A percentile compares a stretch with the other conserved stretches of the same genome.
phyloP scores from a whole-genome alignment of 2,329 filamentous ascomycete species.

The Coniochaeta ligniaria region DNA sequence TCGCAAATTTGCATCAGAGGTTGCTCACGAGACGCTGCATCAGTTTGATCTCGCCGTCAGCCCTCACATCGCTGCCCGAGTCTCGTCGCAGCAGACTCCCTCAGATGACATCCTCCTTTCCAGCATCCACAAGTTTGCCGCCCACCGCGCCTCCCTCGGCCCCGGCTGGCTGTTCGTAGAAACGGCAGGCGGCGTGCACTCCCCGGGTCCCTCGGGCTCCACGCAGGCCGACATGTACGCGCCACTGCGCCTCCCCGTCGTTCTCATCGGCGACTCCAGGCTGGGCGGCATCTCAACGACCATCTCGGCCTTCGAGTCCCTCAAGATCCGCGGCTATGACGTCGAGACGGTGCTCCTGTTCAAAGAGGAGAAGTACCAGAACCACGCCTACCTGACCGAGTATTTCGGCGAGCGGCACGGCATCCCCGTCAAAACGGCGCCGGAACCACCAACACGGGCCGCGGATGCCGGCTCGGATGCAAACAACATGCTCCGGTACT shows the following conservation, averaged over 20 bases:
- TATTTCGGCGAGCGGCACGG: conserved; percentile 58
- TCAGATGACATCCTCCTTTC: conserved; percentile 43
- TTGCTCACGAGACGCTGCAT: conserved; percentile 49
- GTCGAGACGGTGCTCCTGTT: conserved; percentile 66
- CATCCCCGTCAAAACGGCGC: conserved; percentile 50
- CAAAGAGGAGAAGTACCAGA: conserved; percentile 56
- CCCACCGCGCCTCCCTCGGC: conserved; percentile 30
- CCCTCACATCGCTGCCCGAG: conserved; percentile 64
- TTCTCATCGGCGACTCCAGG: conserved; percentile 68
- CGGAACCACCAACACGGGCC: conserved; percentile 47
- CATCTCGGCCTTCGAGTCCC: conserved; percentile 72
- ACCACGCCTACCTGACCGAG: conserved; percentile 57
- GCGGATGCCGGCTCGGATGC: conserved; percentile 37
- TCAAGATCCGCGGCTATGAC: conserved; percentile 72
- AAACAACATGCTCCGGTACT: conserved; percentile 57
- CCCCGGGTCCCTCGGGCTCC: conserved; percentile 67
- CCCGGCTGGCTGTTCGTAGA: conserved; percentile 64
- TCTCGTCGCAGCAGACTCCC: conserved; percentile 37
- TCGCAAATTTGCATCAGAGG: conserved; percentile 44
- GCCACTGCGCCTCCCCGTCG: conserved; percentile 62
- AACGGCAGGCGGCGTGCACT: conserved; percentile 77
- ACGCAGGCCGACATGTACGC: conserved; percentile 74
- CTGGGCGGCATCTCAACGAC: conserved; percentile 76
- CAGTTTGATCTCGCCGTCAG: conserved; percentile 71
- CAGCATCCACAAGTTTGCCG: conserved; percentile 37